Percentiles rank a stretch among this genome's conserved stretches.
Conservation (phyloP, 441 rosid species). For the Arabidopsis lyrata region DNA sequence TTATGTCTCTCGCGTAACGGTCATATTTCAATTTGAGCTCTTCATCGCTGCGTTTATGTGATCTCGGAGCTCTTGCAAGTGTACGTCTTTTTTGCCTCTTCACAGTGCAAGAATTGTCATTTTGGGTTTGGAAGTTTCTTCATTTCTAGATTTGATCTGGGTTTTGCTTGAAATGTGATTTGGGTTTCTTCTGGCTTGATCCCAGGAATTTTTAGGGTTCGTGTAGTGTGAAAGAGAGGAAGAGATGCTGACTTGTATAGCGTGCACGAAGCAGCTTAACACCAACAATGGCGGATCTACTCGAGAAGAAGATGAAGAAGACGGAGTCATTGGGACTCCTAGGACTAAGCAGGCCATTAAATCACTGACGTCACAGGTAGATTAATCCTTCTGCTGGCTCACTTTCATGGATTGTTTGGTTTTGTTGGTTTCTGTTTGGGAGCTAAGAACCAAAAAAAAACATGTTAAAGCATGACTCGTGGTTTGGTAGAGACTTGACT, state of each 20-base stretch:
- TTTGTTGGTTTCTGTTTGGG: not conserved
- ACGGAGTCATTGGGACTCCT: constrained; percentile 61
- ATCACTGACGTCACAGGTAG: constrained; percentile 79
- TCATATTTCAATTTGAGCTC: constrained; percentile 35
- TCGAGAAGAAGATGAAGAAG: constrained; percentile 51
- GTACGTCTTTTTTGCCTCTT: not conserved
- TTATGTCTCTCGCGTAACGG: constrained; percentile 46
- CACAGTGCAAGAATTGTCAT: not conserved
- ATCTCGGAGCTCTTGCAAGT: not conserved
- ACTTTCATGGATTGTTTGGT: constrained; percentile 27
- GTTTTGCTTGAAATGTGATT: constrained; percentile 37
- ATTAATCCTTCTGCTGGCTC: not conserved
- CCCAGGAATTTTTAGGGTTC: not conserved
- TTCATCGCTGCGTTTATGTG: not conserved
- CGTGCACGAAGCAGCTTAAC: constrained; percentile 77
- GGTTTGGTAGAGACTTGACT: constrained; percentile 4
- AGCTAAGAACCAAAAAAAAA: not conserved
- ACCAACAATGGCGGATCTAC: constrained; percentile 57
- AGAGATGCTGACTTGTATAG: constrained; percentile 84
- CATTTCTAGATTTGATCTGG: not conserved
- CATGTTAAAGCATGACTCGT: not conserved
- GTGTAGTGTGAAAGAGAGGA: constrained; percentile 20
- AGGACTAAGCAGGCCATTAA: constrained; percentile 73
- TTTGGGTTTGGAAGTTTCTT: not conserved
- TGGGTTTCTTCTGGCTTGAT: constrained; percentile 36